Conservation (phyloP, 805 yeast genomes). For the Teunomyces stri region DNA sequence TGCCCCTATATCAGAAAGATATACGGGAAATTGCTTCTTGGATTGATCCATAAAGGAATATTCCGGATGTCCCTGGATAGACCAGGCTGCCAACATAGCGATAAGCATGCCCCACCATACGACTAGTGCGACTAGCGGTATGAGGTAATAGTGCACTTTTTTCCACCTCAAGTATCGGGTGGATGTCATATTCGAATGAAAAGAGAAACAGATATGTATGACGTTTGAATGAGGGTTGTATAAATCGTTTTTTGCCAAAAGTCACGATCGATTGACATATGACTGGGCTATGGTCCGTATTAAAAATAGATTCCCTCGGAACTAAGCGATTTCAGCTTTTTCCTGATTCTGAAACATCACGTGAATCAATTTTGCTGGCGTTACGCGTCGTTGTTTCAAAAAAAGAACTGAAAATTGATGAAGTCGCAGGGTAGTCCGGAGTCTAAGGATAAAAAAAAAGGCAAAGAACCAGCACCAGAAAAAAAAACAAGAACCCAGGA, state of each 20-base stretch:
- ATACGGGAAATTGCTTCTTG: conserved; percentile 51
- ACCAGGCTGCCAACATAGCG: conserved; percentile 77
- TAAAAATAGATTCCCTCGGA: not conserved
- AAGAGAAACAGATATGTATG: not conserved
- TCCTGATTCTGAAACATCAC: not conserved
- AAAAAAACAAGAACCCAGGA: not conserved
- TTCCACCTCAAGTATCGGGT: conserved; percentile 27
- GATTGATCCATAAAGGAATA: conserved; percentile 51
- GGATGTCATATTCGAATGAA: not conserved
- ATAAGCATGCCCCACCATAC: conserved; percentile 93
- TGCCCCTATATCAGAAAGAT: conserved; percentile 86
- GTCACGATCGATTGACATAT: not conserved
- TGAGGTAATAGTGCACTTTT: conserved; percentile 47
- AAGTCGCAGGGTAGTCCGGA: not conserved
- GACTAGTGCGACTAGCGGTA: conserved; percentile 65
- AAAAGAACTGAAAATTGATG: not conserved
- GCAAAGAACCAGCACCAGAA: not conserved
- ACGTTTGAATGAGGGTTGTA: not conserved
- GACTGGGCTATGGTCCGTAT: not conserved
- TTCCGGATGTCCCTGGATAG: conserved; percentile 72
- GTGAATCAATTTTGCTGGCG: not conserved
- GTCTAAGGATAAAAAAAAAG: not conserved
- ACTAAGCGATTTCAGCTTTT: not conserved
- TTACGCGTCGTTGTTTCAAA: not conserved
- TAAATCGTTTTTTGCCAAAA: not conserved